Percentiles rank a stretch among this genome's conserved stretches.
Conservation (phyloP, 305 asterid species). For the Fraxinus sp. region DNA sequence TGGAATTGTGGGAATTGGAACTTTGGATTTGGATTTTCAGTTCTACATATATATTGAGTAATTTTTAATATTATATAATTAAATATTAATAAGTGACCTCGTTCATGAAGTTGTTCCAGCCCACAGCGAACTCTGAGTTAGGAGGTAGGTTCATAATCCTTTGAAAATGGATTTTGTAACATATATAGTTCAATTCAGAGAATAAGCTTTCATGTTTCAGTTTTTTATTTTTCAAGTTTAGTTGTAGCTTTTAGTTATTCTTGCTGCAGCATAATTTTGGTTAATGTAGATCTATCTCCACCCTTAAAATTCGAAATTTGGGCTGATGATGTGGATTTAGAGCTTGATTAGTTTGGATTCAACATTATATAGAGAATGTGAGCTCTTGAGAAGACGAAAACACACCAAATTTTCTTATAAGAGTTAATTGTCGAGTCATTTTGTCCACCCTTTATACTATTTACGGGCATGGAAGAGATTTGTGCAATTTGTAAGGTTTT, state of each 20-base stretch:
- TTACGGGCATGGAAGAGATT: background rate
- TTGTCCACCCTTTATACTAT: background rate
- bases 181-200: conserved; percentile 67
- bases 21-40: too few relatives aligned
- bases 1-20: too few relatives aligned
- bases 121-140: conserved; percentile 35
- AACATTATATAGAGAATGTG: conserved; percentile 20
- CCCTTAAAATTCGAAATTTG: conserved; percentile 29
- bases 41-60: too few relatives aligned
- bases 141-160: conserved; percentile 71
- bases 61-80: too few relatives aligned
- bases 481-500: background rate
- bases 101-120: conserved; percentile 42
- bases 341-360: background rate
- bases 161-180: conserved; percentile 63
- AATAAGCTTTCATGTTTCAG: conserved; percentile 40
- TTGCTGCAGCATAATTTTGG: conserved; percentile 41
- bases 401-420: conserved; percentile 14
- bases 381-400: conserved; percentile 26
- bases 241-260: conserved; percentile 38
- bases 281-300: conserved; percentile 24
- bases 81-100: too few relatives aligned
- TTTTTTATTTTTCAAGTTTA: conserved; percentile 22
- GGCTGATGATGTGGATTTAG: background rate
- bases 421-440: conserved; percentile 29